Percentiles rank a stretch among this genome's conserved stretches.
These are phyloP conservation scores for Citrus unshiu DNA, from an alignment of 345 rosid species.

Conservation along the genomic window DNA sequence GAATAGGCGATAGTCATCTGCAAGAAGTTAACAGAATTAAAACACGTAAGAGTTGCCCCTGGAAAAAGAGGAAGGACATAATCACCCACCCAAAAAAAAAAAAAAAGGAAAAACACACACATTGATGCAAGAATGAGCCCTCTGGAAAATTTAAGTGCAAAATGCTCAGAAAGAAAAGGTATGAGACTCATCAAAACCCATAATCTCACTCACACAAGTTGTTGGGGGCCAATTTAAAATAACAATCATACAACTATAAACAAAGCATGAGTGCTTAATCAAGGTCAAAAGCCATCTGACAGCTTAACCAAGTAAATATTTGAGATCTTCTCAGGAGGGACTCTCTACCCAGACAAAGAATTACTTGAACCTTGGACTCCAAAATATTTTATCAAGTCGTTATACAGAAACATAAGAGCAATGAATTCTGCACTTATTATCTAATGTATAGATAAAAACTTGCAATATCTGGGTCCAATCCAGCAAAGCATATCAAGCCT, in stretches of 20 bases:
- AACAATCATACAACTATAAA: not conserved
- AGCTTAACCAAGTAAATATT: not conserved
- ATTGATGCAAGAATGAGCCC: not conserved
- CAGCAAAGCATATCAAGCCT: not conserved
- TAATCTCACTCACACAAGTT: not conserved
- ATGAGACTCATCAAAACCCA: not conserved
- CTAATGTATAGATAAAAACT: not conserved
- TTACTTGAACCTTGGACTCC: not conserved
- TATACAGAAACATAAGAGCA: not conserved
- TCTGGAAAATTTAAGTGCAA: not conserved
- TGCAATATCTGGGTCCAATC: not conserved
- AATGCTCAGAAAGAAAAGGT: constrained; percentile 1
- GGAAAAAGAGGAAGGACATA: not conserved
- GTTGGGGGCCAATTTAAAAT: not conserved
- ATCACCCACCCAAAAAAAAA: not conserved
- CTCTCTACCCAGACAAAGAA: not conserved
- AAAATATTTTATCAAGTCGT: not conserved
- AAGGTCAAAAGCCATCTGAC: not conserved
- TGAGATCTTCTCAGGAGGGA: not conserved
- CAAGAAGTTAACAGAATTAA: constrained; percentile 13
- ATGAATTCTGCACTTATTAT: not conserved
- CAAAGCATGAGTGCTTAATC: not conserved
- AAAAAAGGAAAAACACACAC: not conserved
- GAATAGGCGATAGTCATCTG: constrained; percentile 91
- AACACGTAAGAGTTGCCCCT: not conserved